Conservation (phyloP, 1,139 yeast species). For the Debaryomycetaceae sp. region DNA sequence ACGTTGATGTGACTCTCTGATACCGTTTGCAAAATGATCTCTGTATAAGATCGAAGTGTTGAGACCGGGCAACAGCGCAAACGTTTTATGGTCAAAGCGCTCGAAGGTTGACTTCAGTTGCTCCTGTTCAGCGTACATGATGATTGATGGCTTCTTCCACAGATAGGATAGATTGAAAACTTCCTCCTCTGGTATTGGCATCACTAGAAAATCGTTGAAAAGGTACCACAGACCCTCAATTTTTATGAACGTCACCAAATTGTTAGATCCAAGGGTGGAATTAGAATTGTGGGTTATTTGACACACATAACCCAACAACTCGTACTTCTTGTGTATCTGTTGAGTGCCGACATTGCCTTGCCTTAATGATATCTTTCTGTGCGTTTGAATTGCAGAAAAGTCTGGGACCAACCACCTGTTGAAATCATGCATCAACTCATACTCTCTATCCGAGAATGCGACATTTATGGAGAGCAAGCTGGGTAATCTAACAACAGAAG, state of each 20-base stretch:
- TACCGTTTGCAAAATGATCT: constrained; percentile 74
- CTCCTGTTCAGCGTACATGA: constrained; percentile 54
- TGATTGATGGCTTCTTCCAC: constrained; percentile 84
- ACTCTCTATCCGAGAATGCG: constrained; percentile 51
- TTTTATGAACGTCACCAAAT: constrained; percentile 55
- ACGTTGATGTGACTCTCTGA: constrained; percentile 53
- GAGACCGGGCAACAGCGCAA: constrained; percentile 27
- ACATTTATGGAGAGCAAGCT: constrained; percentile 63
- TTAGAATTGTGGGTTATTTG: constrained; percentile 59
- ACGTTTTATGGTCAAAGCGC: constrained; percentile 19
- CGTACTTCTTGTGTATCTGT: constrained; percentile 43
- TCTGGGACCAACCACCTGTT: constrained; percentile 61
- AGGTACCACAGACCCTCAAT: constrained; percentile 69
- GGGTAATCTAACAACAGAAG: constrained; percentile 50
- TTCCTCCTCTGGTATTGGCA: constrained; percentile 69
- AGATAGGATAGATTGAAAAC: constrained; percentile 61
- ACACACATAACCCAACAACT: constrained; percentile 65
- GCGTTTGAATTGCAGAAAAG: constrained; percentile 40
- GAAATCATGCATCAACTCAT: constrained; percentile 26
- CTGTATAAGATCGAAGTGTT: constrained; percentile 66
- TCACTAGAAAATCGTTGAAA: constrained; percentile 91
- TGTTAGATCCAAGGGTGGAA: constrained; percentile 46
- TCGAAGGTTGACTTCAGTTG: constrained; percentile 18
- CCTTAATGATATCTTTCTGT: constrained; percentile 33
- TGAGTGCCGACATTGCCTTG: constrained; percentile 29